Evolutionary conservation across 208 protist species (phyloP).

Genomic region (Leishmania major): DNA sequence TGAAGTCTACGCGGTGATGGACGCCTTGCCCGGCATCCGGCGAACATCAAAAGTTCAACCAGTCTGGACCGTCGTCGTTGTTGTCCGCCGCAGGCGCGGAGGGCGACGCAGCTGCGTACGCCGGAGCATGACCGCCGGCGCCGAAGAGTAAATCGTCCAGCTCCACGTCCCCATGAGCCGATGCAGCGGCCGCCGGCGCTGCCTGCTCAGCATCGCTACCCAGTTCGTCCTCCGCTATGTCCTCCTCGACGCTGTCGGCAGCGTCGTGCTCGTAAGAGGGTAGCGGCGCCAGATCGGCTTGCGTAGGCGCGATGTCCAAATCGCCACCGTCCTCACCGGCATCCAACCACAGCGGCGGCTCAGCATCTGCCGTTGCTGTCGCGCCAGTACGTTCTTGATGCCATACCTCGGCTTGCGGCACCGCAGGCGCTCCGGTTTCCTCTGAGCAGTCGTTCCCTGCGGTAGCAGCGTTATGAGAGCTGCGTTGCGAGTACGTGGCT

Average conservation of each 20-base stretch:
- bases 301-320: neutral
- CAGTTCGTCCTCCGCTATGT: constrained; percentile 18
- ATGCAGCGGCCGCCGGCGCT: constrained; percentile 5
- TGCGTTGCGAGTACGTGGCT: neutral
- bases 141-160: constrained; percentile 14
- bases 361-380: neutral
- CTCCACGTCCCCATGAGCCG: neutral
- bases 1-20: neutral
- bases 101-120: neutral
- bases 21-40: too few relatives aligned
- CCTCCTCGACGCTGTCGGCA: constrained; percentile 17
- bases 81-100: constrained; percentile 15
- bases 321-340: neutral
- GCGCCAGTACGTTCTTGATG: neutral
- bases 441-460: neutral
- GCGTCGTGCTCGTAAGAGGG: neutral
- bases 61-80: constrained; percentile 44
- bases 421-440: constrained; percentile 1
- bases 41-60: constrained; percentile 48
- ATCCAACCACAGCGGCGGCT: constrained; percentile 29
- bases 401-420: constrained; percentile 12
- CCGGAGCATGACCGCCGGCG: neutral
- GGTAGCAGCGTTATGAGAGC: neutral
- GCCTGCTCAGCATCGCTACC: constrained; percentile 11
- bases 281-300: neutral